These are phyloP conservation scores for Fusarium sp. DNA, from an alignment of 2,329 filamentous ascomycete genomes.

Conservation along the genomic window DNA sequence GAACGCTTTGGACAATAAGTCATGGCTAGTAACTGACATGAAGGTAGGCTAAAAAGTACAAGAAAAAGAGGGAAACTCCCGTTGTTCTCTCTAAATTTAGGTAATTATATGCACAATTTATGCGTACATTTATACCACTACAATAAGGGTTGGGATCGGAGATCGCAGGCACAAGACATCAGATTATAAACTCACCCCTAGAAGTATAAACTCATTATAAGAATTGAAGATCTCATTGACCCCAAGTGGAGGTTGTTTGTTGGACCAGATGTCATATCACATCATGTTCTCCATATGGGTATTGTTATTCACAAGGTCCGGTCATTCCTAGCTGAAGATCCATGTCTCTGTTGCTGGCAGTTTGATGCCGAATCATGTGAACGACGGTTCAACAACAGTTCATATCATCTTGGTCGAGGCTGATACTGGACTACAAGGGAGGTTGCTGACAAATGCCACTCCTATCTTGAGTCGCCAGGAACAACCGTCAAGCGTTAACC, in stretches of 20 bases:
- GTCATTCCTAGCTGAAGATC: not conserved
- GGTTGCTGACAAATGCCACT: not conserved
- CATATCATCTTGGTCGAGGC: not conserved
- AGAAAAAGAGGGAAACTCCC: not conserved
- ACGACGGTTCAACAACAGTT: not conserved
- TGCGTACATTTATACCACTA: not conserved
- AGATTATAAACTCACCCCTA: not conserved
- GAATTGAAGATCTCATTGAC: not conserved
- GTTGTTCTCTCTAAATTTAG: not conserved
- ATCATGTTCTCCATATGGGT: not conserved
- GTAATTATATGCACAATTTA: not conserved
- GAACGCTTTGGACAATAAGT: not conserved
- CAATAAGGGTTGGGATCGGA: too few relatives aligned
- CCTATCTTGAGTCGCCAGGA: not conserved
- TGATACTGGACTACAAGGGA: not conserved
- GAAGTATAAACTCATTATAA: not conserved
- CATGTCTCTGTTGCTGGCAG: not conserved
- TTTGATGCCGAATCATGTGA: not conserved
- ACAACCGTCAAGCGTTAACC: not conserved
- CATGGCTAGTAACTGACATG: not conserved
- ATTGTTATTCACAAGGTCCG: too few relatives aligned
- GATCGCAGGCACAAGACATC: too few relatives aligned
- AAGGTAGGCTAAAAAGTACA: not conserved
- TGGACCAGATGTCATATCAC: not conserved
- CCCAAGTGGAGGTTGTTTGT: too few relatives aligned